Percentiles rank a stretch among this genome's conserved stretches.
phyloP scores from a whole-genome alignment of 2,329 filamentous ascomycete species.

The Aspergillus calidoustus region DNA sequence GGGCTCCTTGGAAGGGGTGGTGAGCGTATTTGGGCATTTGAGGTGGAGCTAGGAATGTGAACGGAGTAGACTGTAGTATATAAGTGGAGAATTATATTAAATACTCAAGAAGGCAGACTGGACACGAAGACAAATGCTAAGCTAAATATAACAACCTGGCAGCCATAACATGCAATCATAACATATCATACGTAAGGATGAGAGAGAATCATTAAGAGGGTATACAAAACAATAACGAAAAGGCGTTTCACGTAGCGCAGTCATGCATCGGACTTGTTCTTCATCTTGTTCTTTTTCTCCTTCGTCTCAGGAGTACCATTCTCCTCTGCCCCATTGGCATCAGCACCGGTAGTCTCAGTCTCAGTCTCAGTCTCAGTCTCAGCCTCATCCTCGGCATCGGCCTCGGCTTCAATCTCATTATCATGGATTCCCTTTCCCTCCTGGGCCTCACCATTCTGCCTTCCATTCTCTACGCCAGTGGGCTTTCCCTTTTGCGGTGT shows the following conservation, averaged over 20 bases:
- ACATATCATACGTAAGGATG: neutral
- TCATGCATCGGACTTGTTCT: neutral
- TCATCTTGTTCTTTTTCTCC: neutral
- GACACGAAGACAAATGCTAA: neutral
- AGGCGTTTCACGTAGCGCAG: neutral
- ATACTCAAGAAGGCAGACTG: neutral
- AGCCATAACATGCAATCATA: neutral
- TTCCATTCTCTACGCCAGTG: neutral
- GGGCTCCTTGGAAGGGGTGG: constrained; percentile 36
- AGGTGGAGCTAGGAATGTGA: too few species aligned
- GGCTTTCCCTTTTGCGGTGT: constrained; percentile 1
- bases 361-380: neutral
- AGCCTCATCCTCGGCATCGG: neutral
- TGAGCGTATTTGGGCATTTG: neutral
- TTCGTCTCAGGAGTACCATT: neutral
- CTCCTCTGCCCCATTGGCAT: neutral
- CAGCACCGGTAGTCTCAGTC: neutral
- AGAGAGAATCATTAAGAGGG: constrained; percentile 6
- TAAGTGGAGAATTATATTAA: neutral
- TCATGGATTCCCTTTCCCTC: neutral
- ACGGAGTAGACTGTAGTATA: too few species aligned
- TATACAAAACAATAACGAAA: constrained; percentile 1
- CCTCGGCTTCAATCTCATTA: neutral
- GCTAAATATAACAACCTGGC: neutral
- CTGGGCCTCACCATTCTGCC: neutral